Base-by-base conservation (phyloP, 352 stramenopile species). In the Pythium pyrilobum region DNA sequence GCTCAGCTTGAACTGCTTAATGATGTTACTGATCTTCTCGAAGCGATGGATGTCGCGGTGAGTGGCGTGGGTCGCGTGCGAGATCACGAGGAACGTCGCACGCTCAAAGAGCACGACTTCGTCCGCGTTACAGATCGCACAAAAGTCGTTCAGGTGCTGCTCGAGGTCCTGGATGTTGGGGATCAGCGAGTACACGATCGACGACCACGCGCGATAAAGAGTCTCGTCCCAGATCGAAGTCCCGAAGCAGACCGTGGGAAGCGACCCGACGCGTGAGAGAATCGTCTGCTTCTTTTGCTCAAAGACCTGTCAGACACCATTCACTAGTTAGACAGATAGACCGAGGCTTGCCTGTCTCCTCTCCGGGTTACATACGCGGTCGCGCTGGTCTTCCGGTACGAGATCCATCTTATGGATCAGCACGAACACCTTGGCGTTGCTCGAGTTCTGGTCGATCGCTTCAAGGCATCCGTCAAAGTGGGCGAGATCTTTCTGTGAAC, bases 161-260 rank as follows among this genome's bases (percentile, higher is more conserved):
- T 98, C 92, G 24, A 98, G 71, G 25, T 96, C 73, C 56, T 97
- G 83, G 73, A 99, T 98, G 76, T 99, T 99, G 7, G 97, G 97
- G 66, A 99, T 99, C 41, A 99, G 74, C 62, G 96, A 98, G 59
- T 98, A 99, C 32, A 99, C 97, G 71, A 99, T 99, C 41, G 96
- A 96, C 23, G 89, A 98, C 97, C 97, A 99, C 18, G 97, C 97
- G 55, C 84, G 97, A 67, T 99, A 99, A 25, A 99, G 80, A 20
- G 97, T 99, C 81, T 99, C 97, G 66, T 99, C 97, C 97, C 97
- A 99, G 69, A 99, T 99, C 53, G 92, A 98, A n/a, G 96, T 99
- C 40, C 85, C 89, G 67, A 98, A 99, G 72, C 86, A 98, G 46
- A 93, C 80, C 0, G 82, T 93, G 13, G 80, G 91, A 46, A 87